These are phyloP conservation scores for Puccinia hordei DNA, from an alignment of 1,284 basidiomycete genomes.

Conservation along the genomic window DNA sequence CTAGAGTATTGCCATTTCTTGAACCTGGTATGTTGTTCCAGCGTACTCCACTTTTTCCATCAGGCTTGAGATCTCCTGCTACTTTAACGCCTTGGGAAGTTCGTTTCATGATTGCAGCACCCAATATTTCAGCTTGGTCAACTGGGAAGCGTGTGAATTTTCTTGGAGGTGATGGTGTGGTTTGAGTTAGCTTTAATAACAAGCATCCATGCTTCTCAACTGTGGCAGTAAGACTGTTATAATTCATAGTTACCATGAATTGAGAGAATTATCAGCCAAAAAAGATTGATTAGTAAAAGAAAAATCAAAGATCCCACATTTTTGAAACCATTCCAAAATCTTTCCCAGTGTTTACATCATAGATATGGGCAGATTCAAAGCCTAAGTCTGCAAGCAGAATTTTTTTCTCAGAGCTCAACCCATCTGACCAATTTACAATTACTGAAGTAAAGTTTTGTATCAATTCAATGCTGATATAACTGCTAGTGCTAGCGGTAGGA, in stretches of 20 bases:
- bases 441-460: slow-evolving; percentile 13
- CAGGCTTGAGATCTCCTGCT: background rate
- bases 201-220: slow-evolving; percentile 13
- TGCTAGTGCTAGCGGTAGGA: background rate
- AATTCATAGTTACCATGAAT: background rate
- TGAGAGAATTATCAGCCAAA: background rate
- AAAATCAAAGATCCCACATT: slow-evolving; percentile 8
- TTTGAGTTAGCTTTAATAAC: slow-evolving; percentile 31
- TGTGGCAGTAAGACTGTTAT: background rate
- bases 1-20: slow-evolving; percentile 1
- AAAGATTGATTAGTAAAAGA: background rate
- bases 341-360: slow-evolving; percentile 17
- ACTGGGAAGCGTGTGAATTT: slow-evolving; percentile 7
- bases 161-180: background rate
- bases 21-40: slow-evolving; percentile 27
- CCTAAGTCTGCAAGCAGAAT: slow-evolving; percentile 26
- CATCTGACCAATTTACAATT: slow-evolving; percentile 37
- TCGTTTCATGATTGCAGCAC: slow-evolving; percentile 3
- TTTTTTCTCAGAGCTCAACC: background rate
- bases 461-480: background rate
- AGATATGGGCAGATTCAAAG: slow-evolving; percentile 16
- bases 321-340: slow-evolving; percentile 24
- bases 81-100: background rate
- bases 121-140: slow-evolving; percentile 2
- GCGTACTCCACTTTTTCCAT: background rate